Evolutionary conservation across 331 rosid species (phyloP), one percentile per base, ranked within the genome.

Genomic region (Rosa hybrid): DNA sequence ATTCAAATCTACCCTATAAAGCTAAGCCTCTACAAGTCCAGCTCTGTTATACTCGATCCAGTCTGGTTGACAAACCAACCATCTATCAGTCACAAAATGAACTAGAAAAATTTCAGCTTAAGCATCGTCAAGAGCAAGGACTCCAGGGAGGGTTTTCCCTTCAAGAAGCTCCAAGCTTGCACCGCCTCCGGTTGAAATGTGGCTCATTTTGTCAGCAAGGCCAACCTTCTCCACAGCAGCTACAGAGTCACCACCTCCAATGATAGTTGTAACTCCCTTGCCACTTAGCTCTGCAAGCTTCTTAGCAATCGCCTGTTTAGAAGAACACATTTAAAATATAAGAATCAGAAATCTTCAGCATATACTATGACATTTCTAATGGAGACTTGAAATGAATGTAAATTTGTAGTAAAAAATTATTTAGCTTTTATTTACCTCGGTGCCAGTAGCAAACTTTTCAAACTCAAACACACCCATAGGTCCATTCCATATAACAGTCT

Each of bases 151-250:
- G 65, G 80, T 57, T 83, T 95, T 95, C 48, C 97, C 99, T 84
- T 95, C 99, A 68, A 95, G 99, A 85, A 94, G 98, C 97, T 92
- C 98, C 60, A 94, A 92, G 90, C 98, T 90, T 81, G 98, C 98
- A 80, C 99, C 98, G 4, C 99, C 98, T 44, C 99, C 99, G 0
- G 98, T 93, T 3, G 98, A 92, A 84, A 94, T 94, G 90, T 94
- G 98, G 87, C 97, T 91, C 98, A 94, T 94, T 92, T 92, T 90
- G 16, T 92, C 96, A 12, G 98, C 97, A 56, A 94, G 94, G 56
- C 98, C 98, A 71, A 4, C 97, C 91, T 94, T 92, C 89, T 94
- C 98, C 48, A 94, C 98, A 0, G 98, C 98, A 9, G 98, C 98
- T 4, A 94, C 98, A 0, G 98, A 94, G 81, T 94, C 98, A 7